A percentile compares a stretch with the other conserved stretches of the same genome.
Conservation (phyloP, 1,284 basidiomycete genomes). For the Pseudozyma tsukubaensis region DNA sequence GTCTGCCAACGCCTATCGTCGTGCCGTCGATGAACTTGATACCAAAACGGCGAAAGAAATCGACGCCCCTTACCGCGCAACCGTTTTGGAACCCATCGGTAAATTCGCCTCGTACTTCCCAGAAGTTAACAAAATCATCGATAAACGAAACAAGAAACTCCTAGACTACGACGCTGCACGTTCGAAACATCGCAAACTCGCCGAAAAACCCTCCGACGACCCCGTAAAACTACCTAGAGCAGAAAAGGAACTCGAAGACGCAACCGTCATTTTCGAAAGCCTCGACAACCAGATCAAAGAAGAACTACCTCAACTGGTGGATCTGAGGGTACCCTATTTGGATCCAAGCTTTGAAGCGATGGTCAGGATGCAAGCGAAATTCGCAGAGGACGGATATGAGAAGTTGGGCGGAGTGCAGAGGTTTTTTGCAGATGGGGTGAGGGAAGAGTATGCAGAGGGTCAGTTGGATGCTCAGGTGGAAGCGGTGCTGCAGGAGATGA, state of each 20-base stretch:
- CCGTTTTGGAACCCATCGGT: constrained; percentile 89
- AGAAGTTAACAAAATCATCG: constrained; percentile 90
- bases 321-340: constrained; percentile 94
- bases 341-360: constrained; percentile 99
- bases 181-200: constrained; percentile 78
- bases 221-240: constrained; percentile 89
- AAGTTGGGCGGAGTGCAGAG: constrained; percentile 95
- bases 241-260: constrained; percentile 93
- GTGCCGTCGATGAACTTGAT: constrained; percentile 93
- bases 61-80: constrained; percentile 91
- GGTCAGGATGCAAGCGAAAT: constrained; percentile 93
- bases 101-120: constrained; percentile 97
- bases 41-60: constrained; percentile 85
- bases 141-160: constrained; percentile 97
- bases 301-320: constrained; percentile 91
- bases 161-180: constrained; percentile 95
- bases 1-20: constrained; percentile 95
- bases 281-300: constrained; percentile 90
- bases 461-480: constrained; percentile 96
- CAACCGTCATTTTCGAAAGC: constrained; percentile 90
- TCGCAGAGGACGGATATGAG: constrained; percentile 97
- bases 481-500: constrained; percentile 93
- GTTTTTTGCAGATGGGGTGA: constrained; percentile 71
- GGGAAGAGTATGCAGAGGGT: constrained; percentile 89
- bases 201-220: constrained; percentile 94